These are phyloP conservation scores for Cercophora scortea DNA, from an alignment of 495 filamentous ascomycete genomes.

Conservation along the genomic window DNA sequence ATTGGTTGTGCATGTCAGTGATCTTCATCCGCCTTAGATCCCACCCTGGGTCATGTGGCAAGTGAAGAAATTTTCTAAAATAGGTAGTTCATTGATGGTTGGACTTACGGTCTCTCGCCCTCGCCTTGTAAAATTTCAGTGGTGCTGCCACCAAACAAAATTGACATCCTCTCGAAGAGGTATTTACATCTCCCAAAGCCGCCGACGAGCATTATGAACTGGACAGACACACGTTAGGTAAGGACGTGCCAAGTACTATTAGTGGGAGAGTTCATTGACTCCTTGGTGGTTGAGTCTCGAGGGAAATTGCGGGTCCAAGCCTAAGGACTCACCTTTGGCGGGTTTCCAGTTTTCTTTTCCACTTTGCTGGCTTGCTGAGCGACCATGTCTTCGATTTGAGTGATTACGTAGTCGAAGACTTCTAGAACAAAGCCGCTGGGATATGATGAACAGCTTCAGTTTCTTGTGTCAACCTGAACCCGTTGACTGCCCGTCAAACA, in stretches of 20 bases:
- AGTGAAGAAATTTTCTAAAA: no score
- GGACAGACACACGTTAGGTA: no score
- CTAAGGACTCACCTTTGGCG: not conserved
- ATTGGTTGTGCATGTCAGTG: not conserved
- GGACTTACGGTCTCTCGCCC: not conserved
- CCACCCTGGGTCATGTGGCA: no score
- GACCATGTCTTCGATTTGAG: not conserved
- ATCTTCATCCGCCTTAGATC: no score
- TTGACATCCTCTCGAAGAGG: not conserved
- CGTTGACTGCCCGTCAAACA: not conserved
- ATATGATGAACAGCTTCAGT: not conserved
- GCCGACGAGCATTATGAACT: not conserved
- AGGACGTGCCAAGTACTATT: no score
- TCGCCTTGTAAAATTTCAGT: not conserved
- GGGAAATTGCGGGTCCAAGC: not conserved
- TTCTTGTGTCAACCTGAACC: not conserved
- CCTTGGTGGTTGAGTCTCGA: not conserved
- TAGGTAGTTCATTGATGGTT: not conserved
- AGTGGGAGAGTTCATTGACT: no score
- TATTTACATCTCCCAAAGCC: constrained; percentile 1
- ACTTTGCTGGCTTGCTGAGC: not conserved
- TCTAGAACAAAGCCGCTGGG: not conserved
- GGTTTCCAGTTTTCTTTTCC: not conserved
- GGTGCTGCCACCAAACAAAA: no score
- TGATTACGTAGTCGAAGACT: not conserved